Evolutionary conservation across 805 yeast genomes (phyloP), one percentile per base, ranked within the genome.

Genomic region (Hemisphaericaspora nanyangensis): DNA sequence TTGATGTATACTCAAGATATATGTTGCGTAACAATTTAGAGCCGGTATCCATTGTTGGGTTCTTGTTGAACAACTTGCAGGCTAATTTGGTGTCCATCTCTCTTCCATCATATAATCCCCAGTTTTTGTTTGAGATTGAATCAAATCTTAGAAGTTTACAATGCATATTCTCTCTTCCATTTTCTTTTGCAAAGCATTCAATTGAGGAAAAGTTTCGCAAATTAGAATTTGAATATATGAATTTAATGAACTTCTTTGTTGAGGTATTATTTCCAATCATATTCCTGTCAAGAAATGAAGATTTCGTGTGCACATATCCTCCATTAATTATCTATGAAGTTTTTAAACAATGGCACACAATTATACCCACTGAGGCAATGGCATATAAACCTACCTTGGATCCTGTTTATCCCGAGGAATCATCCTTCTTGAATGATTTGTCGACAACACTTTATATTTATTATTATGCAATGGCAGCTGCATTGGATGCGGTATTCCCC

Each of bases 31-130:
- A 18, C 12, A 25, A 38, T 10, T 12, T 29, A 24, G 28, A n/a
- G 18, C 31, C 44, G 7, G 19, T 10, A 13, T 22, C 40, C 13
- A 22, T 39, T 4, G 39, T 38, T n/a, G 18, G 29, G 11, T 48
- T 37, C 26, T 29, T 48, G 20, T 17, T 36, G 18, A 36, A 40
- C 17, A 40, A 41, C 38, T 18, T 45, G 22, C 45, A 40, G 13
- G 42, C 27, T 33, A 46, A 49, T 28, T 42, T 49, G 8, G 40
- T 50, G 15, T 38, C 51, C 17, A 47, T 58, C 5, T 44, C 50
- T 27, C 39, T 62, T 20, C 62, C 62, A 17, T 33, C 50, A 2
- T 60, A 60, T 40, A 46, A 51, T 25, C 58, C 62, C 2, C 22
- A 41, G 8, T 51, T 50, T 31, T 29, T 58, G 8, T 32, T 32